These are phyloP conservation scores for Lyophyllum decastes DNA, from an alignment of 768 basidiomycete genomes.

Conservation along the genomic window DNA sequence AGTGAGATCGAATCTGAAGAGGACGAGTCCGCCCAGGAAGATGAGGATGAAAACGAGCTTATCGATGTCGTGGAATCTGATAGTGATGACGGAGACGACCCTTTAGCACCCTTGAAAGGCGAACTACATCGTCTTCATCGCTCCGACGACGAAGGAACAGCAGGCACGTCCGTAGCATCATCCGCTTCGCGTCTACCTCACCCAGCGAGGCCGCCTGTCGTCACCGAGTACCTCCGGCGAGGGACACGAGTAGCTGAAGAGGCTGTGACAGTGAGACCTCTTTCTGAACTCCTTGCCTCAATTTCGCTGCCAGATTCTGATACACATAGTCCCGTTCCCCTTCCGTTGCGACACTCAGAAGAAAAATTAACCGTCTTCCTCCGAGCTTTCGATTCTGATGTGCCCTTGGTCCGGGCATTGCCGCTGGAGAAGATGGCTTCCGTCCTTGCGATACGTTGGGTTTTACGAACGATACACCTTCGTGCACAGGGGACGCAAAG, in stretches of 20 bases:
- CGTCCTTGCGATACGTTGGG: constrained; percentile 65
- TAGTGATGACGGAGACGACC: constrained; percentile 49
- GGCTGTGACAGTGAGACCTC: constrained; percentile 48
- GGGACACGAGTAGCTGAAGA: constrained; percentile 68
- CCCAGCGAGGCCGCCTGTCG: constrained; percentile 23
- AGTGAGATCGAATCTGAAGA: constrained; percentile 7
- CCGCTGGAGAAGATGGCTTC: constrained; percentile 46
- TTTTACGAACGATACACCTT: constrained; percentile 47
- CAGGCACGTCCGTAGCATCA: constrained; percentile 30
- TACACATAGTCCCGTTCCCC: constrained; percentile 34
- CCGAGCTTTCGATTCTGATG: constrained; percentile 55
- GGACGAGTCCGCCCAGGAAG: constrained; percentile 16
- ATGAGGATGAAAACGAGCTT: constrained; percentile 57
- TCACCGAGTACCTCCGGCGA: constrained; percentile 67
- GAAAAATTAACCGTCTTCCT: constrained; percentile 59
- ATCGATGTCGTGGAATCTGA: constrained; percentile 70
- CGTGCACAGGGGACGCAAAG: constrained; percentile 53
- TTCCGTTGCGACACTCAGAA: constrained; percentile 50
- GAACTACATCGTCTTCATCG: constrained; percentile 60
- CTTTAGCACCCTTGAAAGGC: constrained; percentile 68
- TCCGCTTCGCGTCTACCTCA: constrained; percentile 32
- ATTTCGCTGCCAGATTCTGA: constrained; percentile 35
- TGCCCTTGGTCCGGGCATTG: constrained; percentile 45
- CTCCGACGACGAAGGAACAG: constrained; percentile 36
- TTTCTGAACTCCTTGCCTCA: constrained; percentile 48